These are phyloP conservation scores for Fusarium euwallaceae DNA, from an alignment of 2,329 filamentous ascomycete species.

Conservation along the genomic window DNA sequence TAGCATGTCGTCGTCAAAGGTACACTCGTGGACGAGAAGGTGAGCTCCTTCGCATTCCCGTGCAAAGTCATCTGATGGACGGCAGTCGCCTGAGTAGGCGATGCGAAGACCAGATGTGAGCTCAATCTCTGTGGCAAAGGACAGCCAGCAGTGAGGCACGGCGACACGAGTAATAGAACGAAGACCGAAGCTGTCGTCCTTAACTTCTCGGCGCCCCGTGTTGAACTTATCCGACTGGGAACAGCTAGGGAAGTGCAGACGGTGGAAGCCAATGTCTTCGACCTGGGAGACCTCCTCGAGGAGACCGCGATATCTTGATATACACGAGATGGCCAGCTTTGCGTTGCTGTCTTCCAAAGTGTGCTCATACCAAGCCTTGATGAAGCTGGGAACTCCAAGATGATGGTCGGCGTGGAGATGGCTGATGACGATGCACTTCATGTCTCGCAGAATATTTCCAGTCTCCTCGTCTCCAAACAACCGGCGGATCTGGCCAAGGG, in stretches of 20 bases:
- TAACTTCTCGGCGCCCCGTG: constrained; percentile 53
- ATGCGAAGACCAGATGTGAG: constrained; percentile 86
- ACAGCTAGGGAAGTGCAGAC: constrained; percentile 56
- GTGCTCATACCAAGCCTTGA: constrained; percentile 82
- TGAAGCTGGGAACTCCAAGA: constrained; percentile 83
- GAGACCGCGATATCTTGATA: constrained; percentile 79
- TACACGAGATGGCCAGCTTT: constrained; percentile 76
- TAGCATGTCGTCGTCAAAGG: constrained; percentile 87
- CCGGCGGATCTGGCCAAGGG: constrained; percentile 86
- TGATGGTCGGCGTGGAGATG: constrained; percentile 98
- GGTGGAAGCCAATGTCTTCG: constrained; percentile 79
- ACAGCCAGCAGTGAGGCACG: constrained; percentile 84
- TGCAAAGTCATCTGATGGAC: constrained; percentile 79
- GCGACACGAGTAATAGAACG: constrained; percentile 72
- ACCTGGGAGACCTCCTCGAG: constrained; percentile 83
- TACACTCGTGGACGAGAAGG: constrained; percentile 93
- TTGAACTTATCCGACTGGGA: constrained; percentile 37
- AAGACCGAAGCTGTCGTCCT: constrained; percentile 71
- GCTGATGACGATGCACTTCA: constrained; percentile 91
- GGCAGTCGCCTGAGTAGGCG: constrained; percentile 94
- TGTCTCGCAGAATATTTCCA: constrained; percentile 77
- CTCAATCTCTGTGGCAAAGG: constrained; percentile 82
- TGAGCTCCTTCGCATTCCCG: constrained; percentile 80
- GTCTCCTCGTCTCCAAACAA: constrained; percentile 76
- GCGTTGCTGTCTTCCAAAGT: constrained; percentile 54